These are phyloP conservation scores for Panus rudis DNA, from an alignment of 768 basidiomycete species.

Conservation along the genomic window DNA sequence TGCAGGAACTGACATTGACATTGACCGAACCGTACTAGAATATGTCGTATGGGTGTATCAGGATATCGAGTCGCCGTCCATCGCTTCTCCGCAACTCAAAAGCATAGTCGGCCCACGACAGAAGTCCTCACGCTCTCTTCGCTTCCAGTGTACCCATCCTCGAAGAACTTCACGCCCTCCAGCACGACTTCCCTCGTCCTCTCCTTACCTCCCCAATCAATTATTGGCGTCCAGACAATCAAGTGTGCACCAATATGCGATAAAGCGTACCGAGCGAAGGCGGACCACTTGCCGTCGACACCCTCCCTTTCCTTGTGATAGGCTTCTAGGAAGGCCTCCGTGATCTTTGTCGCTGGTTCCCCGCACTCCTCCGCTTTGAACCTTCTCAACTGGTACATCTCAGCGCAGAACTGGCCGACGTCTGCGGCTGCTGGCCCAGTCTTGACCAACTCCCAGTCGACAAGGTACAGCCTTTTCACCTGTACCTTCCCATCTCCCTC, in stretches of 20 bases:
- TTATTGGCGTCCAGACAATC: conserved; percentile 42
- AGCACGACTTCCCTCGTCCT: conserved; percentile 40
- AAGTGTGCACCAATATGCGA: conserved; percentile 52
- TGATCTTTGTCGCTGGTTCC: conserved; percentile 29
- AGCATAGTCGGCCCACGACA: too few relatives aligned
- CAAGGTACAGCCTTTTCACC: conserved; percentile 37
- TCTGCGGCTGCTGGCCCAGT: conserved; percentile 52
- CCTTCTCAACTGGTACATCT: conserved; percentile 42
- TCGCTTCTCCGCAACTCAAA: too few relatives aligned
- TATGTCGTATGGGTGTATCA: too few relatives aligned
- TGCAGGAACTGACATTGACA: too few relatives aligned
- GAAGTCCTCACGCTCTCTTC: conserved; percentile 3
- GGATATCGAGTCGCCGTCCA: too few relatives aligned
- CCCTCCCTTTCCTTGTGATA: conserved; percentile 29
- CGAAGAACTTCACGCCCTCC: conserved; percentile 36
- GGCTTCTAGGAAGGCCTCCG: conserved; percentile 37
- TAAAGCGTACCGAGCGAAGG: conserved; percentile 29
- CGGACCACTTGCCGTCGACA: conserved; percentile 9
- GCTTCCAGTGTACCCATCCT: conserved; percentile 7
- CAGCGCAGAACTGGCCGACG: conserved; percentile 59
- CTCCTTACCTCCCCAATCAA: conserved; percentile 42
- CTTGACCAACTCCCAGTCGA: conserved; percentile 65
- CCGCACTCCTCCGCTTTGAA: conserved; percentile 35
- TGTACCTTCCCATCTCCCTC: conserved; percentile 17
- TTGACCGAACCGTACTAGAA: too few relatives aligned